These are phyloP conservation scores for Stropharia rugosoannulata DNA, from an alignment of 768 basidiomycete species.

Conservation along the genomic window DNA sequence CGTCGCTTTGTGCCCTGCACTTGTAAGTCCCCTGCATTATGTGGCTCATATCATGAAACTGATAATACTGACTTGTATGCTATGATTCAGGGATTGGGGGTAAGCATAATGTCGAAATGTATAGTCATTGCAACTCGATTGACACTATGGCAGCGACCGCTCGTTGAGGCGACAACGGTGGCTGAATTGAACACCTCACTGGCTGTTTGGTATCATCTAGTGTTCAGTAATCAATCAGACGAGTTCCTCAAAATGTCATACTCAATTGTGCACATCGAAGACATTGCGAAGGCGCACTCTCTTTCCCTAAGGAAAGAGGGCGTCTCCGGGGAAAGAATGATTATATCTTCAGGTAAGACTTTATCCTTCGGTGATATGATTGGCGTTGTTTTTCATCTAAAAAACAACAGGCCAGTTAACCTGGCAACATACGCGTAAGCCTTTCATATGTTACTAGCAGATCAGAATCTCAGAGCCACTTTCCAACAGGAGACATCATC, in stretches of 20 bases:
- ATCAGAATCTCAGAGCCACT: no score
- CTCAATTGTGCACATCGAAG: slow-evolving; percentile 45
- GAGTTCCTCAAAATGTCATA: slow-evolving; percentile 9
- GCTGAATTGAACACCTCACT: slow-evolving; percentile 11
- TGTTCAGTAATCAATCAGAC: slow-evolving; percentile 16
- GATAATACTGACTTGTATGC: no score
- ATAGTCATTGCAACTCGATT: not conserved
- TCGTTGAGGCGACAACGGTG: not conserved
- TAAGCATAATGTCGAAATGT: slow-evolving; percentile 5
- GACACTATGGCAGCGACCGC: not conserved
- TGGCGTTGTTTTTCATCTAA: not conserved
- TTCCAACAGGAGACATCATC: slow-evolving; percentile 2
- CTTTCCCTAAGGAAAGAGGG: slow-evolving; percentile 44
- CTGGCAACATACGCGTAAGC: slow-evolving; percentile 12
- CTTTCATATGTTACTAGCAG: not conserved
- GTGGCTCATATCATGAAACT: not conserved
- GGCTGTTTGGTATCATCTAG: not conserved
- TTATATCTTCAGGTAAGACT: not conserved
- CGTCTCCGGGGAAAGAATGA: slow-evolving; percentile 52
- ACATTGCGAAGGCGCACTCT: slow-evolving; percentile 53
- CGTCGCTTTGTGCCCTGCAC: slow-evolving; percentile 51
- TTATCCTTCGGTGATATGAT: not conserved
- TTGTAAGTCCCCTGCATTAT: slow-evolving; percentile 24
- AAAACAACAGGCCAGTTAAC: slow-evolving; percentile 3
- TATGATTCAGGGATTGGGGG: slow-evolving; percentile 27